Percentiles rank a stretch among this genome's conserved stretches.
These are phyloP conservation scores for Sanguinoderma infundibulare DNA, from an alignment of 1,284 basidiomycete species.

Conservation along the genomic window DNA sequence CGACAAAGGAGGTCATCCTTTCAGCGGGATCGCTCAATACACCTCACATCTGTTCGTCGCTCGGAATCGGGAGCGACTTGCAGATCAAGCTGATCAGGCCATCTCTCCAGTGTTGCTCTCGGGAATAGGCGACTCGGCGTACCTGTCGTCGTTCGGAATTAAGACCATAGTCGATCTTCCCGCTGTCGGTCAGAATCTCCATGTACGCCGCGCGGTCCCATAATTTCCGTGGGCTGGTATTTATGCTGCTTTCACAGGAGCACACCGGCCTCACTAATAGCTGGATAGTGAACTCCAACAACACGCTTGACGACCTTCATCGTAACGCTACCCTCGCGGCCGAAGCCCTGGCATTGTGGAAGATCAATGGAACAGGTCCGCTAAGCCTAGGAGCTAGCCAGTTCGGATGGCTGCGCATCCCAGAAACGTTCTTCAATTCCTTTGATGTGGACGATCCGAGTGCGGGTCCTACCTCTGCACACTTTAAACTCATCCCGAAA, in stretches of 20 bases:
- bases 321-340: not conserved
- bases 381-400: not conserved
- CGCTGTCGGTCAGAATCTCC: conserved; percentile 45
- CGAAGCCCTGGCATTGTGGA: not conserved
- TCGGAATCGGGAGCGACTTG: not conserved
- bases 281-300: not conserved
- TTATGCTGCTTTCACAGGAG: not conserved
- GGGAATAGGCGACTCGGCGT: conserved; percentile 42
- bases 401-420: conserved; percentile 17
- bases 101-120: conserved; percentile 31
- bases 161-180: conserved; percentile 36
- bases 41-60: conserved; percentile 41
- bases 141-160: conserved; percentile 39
- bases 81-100: not conserved
- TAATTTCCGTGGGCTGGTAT: not conserved
- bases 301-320: not conserved
- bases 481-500: conserved; percentile 21
- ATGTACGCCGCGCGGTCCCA: conserved; percentile 8
- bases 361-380: not conserved
- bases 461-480: conserved; percentile 21
- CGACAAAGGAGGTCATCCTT: conserved; percentile 29
- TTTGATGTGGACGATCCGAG: conserved; percentile 17
- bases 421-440: conserved; percentile 4
- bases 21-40: conserved; percentile 41
- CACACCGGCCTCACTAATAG: not conserved